Base-by-base conservation (phyloP, 2,329 filamentous ascomycete species). In the Sarocladium kiliense region DNA sequence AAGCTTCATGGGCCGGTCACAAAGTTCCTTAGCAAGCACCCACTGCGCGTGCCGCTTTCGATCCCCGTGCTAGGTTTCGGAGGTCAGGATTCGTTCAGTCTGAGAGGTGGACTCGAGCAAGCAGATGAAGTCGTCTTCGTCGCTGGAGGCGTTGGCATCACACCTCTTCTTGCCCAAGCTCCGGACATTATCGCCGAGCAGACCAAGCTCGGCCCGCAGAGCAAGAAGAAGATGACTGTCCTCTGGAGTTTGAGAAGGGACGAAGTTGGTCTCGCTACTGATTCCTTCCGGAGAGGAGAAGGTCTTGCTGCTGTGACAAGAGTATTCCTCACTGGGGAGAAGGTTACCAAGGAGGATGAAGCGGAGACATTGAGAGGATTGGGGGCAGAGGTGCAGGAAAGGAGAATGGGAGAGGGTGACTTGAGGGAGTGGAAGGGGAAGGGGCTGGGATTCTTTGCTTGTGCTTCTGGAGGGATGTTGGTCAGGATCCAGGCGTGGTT, bases 121-220 rank as follows among this genome's bases (percentile, higher is more conserved):
- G 64, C 7, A 58, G 58, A 27, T 59, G 71, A 32, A 69, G 60
- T 72, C 1, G 70, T 83, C 1, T 94, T 92, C 60, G 69, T 95
- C 3, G 89, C 89, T 5, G 89, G 82, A 0, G 91, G 91, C 2
- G 88, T 96, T 6, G 91, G 91, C 0, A 89, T 95, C 58, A 96
- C 91, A 26, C 91, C 91, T 1, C 62, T 94, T 3, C 73, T 95
- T n/a, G 83, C 85, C 0, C 87, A 90, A 61, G 76, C 84, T n/a
- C 50, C 50, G 4, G 50, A 41, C 12, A 53, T 53, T 34, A 19
- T 53, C 34, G 32, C 36, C 45, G 23, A 18, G 12, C 14, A 30
- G 21, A 18, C 10, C 25, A 49, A 32, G 26, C 19, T 19, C 26
- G 26, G 26, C 44, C 18, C 18, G 3, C 6, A 16, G 26, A 32